These are phyloP conservation scores for Reutealis trisperma DNA, from an alignment of 345 rosid genomes.

Conservation along the genomic window DNA sequence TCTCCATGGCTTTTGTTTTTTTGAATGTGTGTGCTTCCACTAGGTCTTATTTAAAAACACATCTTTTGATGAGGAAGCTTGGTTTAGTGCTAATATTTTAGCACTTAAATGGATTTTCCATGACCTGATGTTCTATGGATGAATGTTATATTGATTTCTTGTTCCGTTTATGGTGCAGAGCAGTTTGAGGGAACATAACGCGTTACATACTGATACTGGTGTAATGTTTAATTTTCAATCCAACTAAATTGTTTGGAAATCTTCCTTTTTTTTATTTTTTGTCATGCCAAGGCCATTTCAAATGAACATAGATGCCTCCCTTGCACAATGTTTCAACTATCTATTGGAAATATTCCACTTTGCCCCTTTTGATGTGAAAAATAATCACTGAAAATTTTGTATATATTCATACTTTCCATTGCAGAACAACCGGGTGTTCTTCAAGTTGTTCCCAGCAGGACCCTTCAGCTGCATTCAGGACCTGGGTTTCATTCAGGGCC, in stretches of 20 bases:
- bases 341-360: not conserved
- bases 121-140: too few relatives aligned
- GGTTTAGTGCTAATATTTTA: too few relatives aligned
- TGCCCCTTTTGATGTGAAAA: not conserved
- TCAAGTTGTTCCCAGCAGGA: conserved; percentile 72
- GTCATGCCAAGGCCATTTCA: not conserved
- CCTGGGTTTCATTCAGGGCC: conserved; percentile 3
- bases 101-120: too few relatives aligned
- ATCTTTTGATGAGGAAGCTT: too few relatives aligned
- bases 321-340: not conserved
- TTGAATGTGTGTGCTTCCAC: too few relatives aligned
- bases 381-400: not conserved
- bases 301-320: not conserved
- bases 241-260: not conserved
- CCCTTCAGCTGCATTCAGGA: conserved; percentile 61
- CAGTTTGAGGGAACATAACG: too few relatives aligned
- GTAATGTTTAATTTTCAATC: not conserved
- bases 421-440: conserved; percentile 92
- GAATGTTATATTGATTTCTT: too few relatives aligned
- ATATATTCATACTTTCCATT: not conserved
- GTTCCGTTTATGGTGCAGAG: too few relatives aligned
- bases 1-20: too few relatives aligned
- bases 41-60: too few relatives aligned
- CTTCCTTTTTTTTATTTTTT: not conserved
- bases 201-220: not conserved